These are phyloP conservation scores for Lichenothelia convexa DNA, from an alignment of 495 filamentous ascomycete species.

Conservation along the genomic window DNA sequence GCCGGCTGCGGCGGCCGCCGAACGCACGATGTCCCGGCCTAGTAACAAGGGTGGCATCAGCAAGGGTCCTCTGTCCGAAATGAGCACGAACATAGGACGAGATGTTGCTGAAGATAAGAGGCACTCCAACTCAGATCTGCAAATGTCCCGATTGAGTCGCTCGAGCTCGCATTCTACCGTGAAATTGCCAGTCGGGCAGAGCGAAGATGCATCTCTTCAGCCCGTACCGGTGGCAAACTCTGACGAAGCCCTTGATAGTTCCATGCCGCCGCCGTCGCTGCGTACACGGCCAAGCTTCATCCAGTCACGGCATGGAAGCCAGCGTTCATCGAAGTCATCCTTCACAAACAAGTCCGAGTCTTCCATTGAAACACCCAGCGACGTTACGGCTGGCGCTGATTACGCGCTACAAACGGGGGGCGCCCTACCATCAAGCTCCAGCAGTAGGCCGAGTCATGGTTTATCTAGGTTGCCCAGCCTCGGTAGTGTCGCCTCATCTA, in stretches of 20 bases:
- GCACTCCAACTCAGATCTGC: too few species aligned
- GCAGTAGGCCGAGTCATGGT: slow-evolving; percentile 26
- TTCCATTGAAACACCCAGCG: slow-evolving; percentile 44
- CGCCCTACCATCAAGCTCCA: slow-evolving; percentile 39
- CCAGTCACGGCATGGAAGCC: slow-evolving; percentile 51
- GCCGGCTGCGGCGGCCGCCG: slow-evolving; percentile 20
- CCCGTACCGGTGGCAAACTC: too few species aligned
- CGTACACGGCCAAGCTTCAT: slow-evolving; percentile 49
- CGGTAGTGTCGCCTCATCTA: slow-evolving; percentile 85
- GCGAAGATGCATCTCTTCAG: too few species aligned
- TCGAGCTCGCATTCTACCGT: too few species aligned
- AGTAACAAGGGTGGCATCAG: too few species aligned
- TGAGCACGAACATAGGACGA: too few species aligned
- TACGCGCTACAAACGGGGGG: slow-evolving; percentile 75
- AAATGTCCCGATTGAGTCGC: too few species aligned
- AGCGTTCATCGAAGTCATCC: slow-evolving; percentile 64
- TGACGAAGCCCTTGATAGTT: too few species aligned
- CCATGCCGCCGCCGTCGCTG: too few species aligned
- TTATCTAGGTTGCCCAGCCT: slow-evolving; percentile 71
- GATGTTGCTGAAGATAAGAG: too few species aligned
- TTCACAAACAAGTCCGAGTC: slow-evolving; percentile 38
- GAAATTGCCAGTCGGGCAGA: too few species aligned
- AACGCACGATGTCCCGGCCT: slow-evolving; percentile 9
- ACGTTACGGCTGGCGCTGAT: slow-evolving; percentile 60
- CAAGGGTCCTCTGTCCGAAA: too few species aligned